Percentiles rank a stretch among this genome's conserved stretches.
phyloP scores from a whole-genome alignment of 1,139 yeast species.

The Candida sp. region DNA sequence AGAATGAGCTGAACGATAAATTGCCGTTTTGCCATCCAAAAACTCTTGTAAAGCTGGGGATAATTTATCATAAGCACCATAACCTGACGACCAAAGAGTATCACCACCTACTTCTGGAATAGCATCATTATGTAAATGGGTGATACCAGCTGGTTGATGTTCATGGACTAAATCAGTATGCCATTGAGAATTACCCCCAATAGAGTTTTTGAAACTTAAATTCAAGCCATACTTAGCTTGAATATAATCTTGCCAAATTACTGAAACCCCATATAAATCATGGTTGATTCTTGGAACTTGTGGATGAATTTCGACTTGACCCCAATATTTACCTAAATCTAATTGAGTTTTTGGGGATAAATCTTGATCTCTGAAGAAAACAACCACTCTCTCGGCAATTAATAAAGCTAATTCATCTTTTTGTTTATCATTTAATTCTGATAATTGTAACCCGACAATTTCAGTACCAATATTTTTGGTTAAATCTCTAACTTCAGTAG shows the following conservation, averaged over 20 bases:
- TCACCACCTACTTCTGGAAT: slow-evolving; percentile 36
- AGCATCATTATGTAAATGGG: slow-evolving; percentile 34
- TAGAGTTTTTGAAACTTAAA: slow-evolving; percentile 27
- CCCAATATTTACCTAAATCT: slow-evolving; percentile 40
- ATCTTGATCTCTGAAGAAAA: slow-evolving; percentile 41
- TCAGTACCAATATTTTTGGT: slow-evolving; percentile 56
- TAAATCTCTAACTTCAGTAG: slow-evolving; percentile 42
- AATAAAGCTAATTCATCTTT: slow-evolving; percentile 48
- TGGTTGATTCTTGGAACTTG: slow-evolving; percentile 33
- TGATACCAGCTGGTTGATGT: slow-evolving; percentile 35
- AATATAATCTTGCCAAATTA: slow-evolving; percentile 50
- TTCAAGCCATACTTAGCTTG: slow-evolving; percentile 18
- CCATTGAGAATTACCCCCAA: slow-evolving; percentile 33
- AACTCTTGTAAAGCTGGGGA: slow-evolving; percentile 34
- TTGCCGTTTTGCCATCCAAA: slow-evolving; percentile 35
- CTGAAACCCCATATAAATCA: slow-evolving; percentile 35
- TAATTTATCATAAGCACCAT: slow-evolving; percentile 36
- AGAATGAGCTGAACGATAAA: slow-evolving; percentile 32
- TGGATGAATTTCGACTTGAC: slow-evolving; percentile 41
- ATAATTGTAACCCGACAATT: slow-evolving; percentile 50
- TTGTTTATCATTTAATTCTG: slow-evolving; percentile 47
- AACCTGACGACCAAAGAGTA: slow-evolving; percentile 34
- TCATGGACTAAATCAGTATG: slow-evolving; percentile 38
- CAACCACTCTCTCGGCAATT: slow-evolving; percentile 42
- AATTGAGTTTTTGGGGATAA: slow-evolving; percentile 44